These are phyloP conservation scores for Salix koriyanagi DNA, from an alignment of 345 rosid genomes.

Conservation along the genomic window DNA sequence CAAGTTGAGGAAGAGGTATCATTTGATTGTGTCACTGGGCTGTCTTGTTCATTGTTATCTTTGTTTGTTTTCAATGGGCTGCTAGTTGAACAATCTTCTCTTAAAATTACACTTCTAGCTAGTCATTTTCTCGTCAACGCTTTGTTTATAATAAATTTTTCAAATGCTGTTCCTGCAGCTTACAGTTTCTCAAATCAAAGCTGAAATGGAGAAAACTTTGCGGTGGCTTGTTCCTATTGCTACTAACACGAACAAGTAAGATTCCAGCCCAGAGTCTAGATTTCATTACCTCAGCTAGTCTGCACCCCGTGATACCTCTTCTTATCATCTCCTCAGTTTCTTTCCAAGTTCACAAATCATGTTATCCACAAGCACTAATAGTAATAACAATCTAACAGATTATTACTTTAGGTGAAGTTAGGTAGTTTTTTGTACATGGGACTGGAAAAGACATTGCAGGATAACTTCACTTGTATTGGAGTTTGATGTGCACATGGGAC, in stretches of 20 bases:
- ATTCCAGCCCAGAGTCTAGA: background rate
- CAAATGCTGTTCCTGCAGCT: constrained; percentile 46
- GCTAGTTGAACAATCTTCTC: background rate
- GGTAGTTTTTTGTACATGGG: background rate
- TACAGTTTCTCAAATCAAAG: constrained; percentile 73
- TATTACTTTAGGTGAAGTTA: background rate
- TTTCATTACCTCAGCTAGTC: background rate
- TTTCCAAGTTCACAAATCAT: background rate
- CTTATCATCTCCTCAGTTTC: background rate
- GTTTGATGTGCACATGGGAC: background rate
- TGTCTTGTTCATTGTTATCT: background rate
- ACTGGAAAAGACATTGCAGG: background rate
- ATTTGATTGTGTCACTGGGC: background rate
- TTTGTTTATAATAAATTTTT: background rate
- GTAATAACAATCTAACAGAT: background rate
- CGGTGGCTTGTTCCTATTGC: constrained; percentile 98
- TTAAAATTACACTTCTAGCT: background rate
- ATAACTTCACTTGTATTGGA: background rate
- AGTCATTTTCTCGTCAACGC: background rate
- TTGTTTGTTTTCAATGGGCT: background rate
- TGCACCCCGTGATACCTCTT: background rate
- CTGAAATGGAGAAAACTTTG: constrained; percentile 90
- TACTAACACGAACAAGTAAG: constrained; percentile 87
- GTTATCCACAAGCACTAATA: background rate
- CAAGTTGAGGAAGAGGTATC: constrained; percentile 77